A percentile compares a stretch with the other conserved stretches of the same genome.
phyloP scores from a whole-genome alignment of 2,329 filamentous ascomycete genomes.

The Colletotrichum australisinense region DNA sequence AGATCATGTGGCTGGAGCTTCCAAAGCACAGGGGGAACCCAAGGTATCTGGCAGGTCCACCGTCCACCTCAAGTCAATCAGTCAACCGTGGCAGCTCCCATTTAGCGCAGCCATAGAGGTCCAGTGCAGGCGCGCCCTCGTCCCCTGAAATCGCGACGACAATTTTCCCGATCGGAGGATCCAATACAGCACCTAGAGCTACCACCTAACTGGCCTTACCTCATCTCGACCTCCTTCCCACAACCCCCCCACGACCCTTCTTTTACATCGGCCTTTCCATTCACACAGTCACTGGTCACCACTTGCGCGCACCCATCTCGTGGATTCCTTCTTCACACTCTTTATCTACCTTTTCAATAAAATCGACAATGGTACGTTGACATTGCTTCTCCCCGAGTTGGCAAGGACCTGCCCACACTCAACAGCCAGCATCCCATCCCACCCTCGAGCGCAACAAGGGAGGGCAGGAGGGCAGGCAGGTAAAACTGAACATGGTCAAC shows the following conservation, averaged over 20 bases:
- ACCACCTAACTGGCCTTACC: not conserved
- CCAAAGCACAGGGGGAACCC: not conserved
- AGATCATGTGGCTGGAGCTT: slow-evolving; percentile 29
- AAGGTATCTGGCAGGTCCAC: not conserved
- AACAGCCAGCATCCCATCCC: slow-evolving; percentile 4
- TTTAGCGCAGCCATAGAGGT: slow-evolving; percentile 6
- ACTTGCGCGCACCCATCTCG: not conserved
- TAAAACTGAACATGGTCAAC: not conserved
- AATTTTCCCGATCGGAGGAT: slow-evolving; percentile 32
- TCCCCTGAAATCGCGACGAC: slow-evolving; percentile 37
- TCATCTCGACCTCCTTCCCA: slow-evolving; percentile 1
- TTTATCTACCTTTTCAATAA: slow-evolving; percentile 5
- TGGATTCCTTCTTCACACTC: slow-evolving; percentile 25
- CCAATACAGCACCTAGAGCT: slow-evolving; percentile 1
- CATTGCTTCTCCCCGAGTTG: not conserved
- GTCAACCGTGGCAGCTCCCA: slow-evolving; percentile 35
- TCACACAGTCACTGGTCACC: not conserved
- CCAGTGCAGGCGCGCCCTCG: slow-evolving; percentile 20
- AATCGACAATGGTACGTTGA: slow-evolving; percentile 44
- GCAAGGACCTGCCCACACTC: not conserved
- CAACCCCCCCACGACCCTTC: slow-evolving; percentile 1
- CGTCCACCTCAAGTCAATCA: not conserved
- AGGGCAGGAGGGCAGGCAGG: not conserved
- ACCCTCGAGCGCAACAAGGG: slow-evolving; percentile 22
- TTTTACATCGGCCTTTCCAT: not conserved